These are phyloP conservation scores for Ophiostoma australiae DNA, from an alignment of 2,329 filamentous ascomycete species.

Conservation along the genomic window DNA sequence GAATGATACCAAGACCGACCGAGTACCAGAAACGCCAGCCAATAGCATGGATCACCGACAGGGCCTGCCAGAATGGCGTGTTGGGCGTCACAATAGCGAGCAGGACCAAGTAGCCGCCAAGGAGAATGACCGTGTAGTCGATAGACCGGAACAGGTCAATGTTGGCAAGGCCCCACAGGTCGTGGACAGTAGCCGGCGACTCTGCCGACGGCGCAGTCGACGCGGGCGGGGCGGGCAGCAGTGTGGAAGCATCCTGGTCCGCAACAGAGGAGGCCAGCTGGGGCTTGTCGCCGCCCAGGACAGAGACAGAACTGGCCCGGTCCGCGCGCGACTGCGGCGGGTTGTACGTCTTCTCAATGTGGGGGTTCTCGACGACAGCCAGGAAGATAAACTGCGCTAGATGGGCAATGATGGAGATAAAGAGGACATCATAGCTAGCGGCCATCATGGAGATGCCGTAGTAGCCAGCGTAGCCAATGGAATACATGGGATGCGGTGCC, in stretches of 20 bases:
- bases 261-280: not conserved
- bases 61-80: conserved; percentile 65
- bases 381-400: conserved; percentile 92
- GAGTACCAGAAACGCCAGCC: conserved; percentile 90
- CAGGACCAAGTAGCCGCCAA: conserved; percentile 69
- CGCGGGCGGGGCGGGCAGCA: not conserved
- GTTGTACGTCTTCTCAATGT: conserved; percentile 98
- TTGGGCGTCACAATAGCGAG: conserved; percentile 72
- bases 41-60: conserved; percentile 77
- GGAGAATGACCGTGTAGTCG: conserved; percentile 72
- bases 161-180: conserved; percentile 76
- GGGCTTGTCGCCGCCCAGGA: conserved; percentile 20
- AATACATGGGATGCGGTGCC: conserved; percentile 98
- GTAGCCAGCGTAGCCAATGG: conserved; percentile 94
- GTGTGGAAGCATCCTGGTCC: conserved; percentile 20
- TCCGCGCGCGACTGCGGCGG: conserved; percentile 69
- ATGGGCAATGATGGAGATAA: conserved; percentile 94
- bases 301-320: conserved; percentile 32
- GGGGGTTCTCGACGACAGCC: conserved; percentile 86
- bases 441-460: conserved; percentile 98
- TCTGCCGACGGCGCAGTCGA: conserved; percentile 23
- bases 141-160: conserved; percentile 84
- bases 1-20: conserved; percentile 76
- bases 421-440: conserved; percentile 93
- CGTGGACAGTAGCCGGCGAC: conserved; percentile 65